Conservation (phyloP, 352 stramenopile species). For the Globisporangium nunn region DNA sequence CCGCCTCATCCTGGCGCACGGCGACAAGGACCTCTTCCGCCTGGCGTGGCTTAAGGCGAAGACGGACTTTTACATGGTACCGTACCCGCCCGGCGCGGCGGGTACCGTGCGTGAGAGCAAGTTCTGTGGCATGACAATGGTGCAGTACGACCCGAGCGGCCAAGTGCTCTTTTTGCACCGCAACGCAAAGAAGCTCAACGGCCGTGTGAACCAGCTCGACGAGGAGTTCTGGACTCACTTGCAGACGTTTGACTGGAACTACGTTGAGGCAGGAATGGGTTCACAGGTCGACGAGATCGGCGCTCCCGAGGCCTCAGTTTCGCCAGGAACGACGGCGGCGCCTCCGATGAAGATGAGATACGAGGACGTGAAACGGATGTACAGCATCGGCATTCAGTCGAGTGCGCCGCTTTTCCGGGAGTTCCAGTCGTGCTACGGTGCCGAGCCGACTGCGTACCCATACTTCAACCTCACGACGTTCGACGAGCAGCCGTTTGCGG, state of each 20-base stretch:
- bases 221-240: slow-evolving; percentile 34
- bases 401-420: slow-evolving; percentile 37
- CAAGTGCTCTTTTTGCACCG: slow-evolving; percentile 66
- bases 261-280: not conserved
- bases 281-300: not conserved
- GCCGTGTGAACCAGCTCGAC: slow-evolving; percentile 34
- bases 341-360: slow-evolving; percentile 30
- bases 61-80: slow-evolving; percentile 55
- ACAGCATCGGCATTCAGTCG: slow-evolving; percentile 34
- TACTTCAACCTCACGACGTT: slow-evolving; percentile 43
- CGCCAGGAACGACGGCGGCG: slow-evolving; percentile 1
- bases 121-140: slow-evolving; percentile 76
- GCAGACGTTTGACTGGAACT: slow-evolving; percentile 36
- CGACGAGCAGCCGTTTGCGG: slow-evolving; percentile 29
- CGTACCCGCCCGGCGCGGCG: slow-evolving; percentile 32
- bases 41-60: slow-evolving; percentile 71
- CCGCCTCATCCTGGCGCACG: slow-evolving; percentile 48
- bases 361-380: slow-evolving; percentile 33
- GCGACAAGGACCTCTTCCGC: slow-evolving; percentile 78
- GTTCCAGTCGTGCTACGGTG: slow-evolving; percentile 46
- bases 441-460: slow-evolving; percentile 20
- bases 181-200: slow-evolving; percentile 64
- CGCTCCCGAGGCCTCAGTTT: not conserved
- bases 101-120: slow-evolving; percentile 27
- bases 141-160: slow-evolving; percentile 47